Evolutionary conservation across 2,329 filamentous ascomycete species (phyloP).

Genomic region (Pezicula carpinea): DNA sequence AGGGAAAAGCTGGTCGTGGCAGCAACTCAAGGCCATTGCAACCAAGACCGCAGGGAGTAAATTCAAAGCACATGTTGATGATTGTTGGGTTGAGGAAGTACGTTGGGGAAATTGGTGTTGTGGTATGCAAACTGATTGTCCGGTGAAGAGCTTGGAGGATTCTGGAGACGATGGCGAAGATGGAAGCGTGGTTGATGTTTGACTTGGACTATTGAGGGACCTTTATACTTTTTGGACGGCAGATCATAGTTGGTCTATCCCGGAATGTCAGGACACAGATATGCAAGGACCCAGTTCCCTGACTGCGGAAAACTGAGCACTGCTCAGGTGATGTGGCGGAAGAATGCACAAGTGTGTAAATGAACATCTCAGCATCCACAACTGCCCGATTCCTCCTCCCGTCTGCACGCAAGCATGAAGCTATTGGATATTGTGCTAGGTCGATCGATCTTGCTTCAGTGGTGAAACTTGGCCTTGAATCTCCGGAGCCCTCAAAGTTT

Average conservation of each 20-base stretch:
- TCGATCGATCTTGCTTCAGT: constrained; percentile 1
- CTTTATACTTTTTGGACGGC: constrained; percentile 12
- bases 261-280: background rate
- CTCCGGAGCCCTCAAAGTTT: background rate
- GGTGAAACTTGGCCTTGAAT: constrained; percentile 9
- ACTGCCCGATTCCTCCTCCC: constrained; percentile 6
- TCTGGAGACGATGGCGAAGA: background rate
- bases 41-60: background rate
- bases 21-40: background rate
- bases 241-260: background rate
- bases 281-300: constrained; percentile 5
- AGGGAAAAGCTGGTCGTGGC: background rate
- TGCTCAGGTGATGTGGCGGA: constrained; percentile 8
- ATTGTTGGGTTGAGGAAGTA: background rate
- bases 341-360: constrained; percentile 7
- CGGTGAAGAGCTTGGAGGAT: constrained; percentile 2
- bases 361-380: constrained; percentile 6
- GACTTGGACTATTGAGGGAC: background rate
- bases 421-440: constrained; percentile 1
- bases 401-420: constrained; percentile 11
- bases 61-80: background rate
- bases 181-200: background rate
- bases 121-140: background rate
- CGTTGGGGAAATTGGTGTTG: background rate
- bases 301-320: constrained; percentile 1